Percentiles rank a stretch among this genome's conserved stretches.
phyloP scores from a whole-genome alignment of 2,329 filamentous ascomycete genomes.

The Ophioceras dolichostomum region DNA sequence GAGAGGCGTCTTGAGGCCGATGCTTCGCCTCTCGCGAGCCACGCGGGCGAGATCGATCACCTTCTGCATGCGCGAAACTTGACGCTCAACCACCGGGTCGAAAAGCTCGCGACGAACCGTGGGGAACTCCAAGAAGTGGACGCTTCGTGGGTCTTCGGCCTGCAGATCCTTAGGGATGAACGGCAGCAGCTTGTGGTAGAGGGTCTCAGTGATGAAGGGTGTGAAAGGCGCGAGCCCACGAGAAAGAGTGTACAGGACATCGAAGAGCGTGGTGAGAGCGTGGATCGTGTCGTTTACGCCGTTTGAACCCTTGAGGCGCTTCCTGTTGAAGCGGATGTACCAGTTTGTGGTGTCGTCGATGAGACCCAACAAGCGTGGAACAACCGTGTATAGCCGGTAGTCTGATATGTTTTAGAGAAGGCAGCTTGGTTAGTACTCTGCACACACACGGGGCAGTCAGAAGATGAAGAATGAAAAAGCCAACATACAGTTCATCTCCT shows the following conservation, averaged over 20 bases:
- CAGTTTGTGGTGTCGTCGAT: constrained; percentile 98
- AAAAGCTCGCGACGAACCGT: constrained; percentile 82
- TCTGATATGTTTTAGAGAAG: too few relatives aligned
- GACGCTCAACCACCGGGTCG: constrained; percentile 72
- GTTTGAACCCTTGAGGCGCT: constrained; percentile 80
- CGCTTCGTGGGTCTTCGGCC: constrained; percentile 65
- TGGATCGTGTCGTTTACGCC: constrained; percentile 77
- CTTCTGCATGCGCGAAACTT: constrained; percentile 83
- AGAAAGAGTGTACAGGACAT: constrained; percentile 81
- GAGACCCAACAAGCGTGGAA: constrained; percentile 67
- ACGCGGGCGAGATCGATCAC: constrained; percentile 87
- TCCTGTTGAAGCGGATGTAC: constrained; percentile 94
- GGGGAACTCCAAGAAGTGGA: constrained; percentile 88
- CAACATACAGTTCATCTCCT: constrained; percentile 69
- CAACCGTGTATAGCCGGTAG: constrained; percentile 81
- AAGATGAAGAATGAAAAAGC: too few relatives aligned
- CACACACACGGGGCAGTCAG: not conserved
- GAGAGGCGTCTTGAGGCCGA: constrained; percentile 82
- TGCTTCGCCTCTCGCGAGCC: constrained; percentile 70
- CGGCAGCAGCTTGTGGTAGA: constrained; percentile 73
- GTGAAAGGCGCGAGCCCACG: constrained; percentile 87
- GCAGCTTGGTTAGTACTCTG: not conserved
- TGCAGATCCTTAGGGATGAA: constrained; percentile 62
- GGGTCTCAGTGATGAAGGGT: constrained; percentile 89
- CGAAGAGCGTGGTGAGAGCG: constrained; percentile 87